Conservation (phyloP, 2,329 filamentous ascomycete species). For the Trichophyton mentagrophytes region DNA sequence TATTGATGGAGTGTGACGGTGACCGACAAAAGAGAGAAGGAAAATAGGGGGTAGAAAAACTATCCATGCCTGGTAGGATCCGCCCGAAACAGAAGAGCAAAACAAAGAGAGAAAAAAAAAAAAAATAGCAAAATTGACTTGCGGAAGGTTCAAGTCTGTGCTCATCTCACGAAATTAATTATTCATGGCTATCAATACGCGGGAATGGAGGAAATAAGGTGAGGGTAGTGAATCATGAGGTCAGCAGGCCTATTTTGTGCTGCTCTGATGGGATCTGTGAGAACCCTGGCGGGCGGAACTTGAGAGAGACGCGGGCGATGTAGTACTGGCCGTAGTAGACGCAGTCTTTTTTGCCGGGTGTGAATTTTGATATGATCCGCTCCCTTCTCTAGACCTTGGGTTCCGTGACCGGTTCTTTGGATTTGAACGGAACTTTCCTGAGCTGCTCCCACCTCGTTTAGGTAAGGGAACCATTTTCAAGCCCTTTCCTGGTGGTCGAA, state of each 20-base stretch:
- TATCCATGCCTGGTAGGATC: not conserved
- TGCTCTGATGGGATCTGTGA: conserved; percentile 4
- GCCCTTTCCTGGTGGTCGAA: conserved; percentile 37
- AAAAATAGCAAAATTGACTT: not conserved
- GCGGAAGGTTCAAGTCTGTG: not conserved
- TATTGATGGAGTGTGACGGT: not conserved
- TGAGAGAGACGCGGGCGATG: not conserved
- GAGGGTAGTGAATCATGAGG: not conserved
- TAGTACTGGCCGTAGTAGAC: conserved; percentile 4
- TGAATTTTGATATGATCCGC: conserved; percentile 25
- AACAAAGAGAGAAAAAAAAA: no score
- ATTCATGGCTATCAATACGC: not conserved
- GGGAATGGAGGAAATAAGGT: not conserved
- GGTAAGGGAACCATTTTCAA: conserved; percentile 31
- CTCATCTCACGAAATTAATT: not conserved
- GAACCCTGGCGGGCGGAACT: not conserved
- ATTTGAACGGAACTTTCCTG: conserved; percentile 18
- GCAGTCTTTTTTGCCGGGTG: conserved; percentile 10
- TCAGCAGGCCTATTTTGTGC: not conserved
- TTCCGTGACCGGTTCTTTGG: conserved; percentile 22
- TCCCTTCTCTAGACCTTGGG: conserved; percentile 30
- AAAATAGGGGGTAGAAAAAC: not conserved
- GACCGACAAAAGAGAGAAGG: not conserved
- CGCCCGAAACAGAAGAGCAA: not conserved
- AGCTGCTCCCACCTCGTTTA: conserved; percentile 20